Conservation (phyloP, 2,329 filamentous ascomycete genomes). For the Talaromyces rugulosus region DNA sequence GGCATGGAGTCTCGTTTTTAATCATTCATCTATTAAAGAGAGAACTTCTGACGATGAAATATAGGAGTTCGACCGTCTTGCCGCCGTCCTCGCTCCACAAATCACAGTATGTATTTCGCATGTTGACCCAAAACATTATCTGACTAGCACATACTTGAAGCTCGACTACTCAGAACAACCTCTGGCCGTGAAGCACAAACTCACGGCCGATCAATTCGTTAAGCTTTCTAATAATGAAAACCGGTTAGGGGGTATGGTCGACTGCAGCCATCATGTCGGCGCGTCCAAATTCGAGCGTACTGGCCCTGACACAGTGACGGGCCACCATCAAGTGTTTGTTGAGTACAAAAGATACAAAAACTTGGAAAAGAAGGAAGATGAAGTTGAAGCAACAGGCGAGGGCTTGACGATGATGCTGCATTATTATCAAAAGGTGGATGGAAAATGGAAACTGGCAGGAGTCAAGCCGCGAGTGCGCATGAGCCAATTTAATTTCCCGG, state of each 20-base stretch:
- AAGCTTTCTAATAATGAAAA: not conserved
- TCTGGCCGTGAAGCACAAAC: not conserved
- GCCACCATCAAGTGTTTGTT: not conserved
- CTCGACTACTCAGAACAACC: not conserved
- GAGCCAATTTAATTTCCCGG: not conserved
- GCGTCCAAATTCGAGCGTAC: not conserved
- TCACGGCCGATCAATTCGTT: not conserved
- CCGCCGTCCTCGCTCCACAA: not conserved
- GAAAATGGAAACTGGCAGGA: not conserved
- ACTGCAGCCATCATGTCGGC: not conserved
- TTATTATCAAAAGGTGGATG: not conserved
- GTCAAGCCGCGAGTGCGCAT: not conserved
- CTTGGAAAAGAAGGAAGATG: not conserved
- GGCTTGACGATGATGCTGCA: not conserved
- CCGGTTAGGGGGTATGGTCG: not conserved
- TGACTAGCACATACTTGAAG: not conserved
- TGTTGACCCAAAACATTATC: not conserved
- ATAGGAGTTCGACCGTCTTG: not conserved
- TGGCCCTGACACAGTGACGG: not conserved
- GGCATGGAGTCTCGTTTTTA: not conserved
- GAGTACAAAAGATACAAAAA: not conserved
- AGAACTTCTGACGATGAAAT: not conserved
- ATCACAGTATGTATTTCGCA: not conserved
- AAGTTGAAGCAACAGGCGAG: not conserved
- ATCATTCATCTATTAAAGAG: no score